phyloP scores from a whole-genome alignment of 2,329 filamentous ascomycete genomes.

The Calonectria pteridis region DNA sequence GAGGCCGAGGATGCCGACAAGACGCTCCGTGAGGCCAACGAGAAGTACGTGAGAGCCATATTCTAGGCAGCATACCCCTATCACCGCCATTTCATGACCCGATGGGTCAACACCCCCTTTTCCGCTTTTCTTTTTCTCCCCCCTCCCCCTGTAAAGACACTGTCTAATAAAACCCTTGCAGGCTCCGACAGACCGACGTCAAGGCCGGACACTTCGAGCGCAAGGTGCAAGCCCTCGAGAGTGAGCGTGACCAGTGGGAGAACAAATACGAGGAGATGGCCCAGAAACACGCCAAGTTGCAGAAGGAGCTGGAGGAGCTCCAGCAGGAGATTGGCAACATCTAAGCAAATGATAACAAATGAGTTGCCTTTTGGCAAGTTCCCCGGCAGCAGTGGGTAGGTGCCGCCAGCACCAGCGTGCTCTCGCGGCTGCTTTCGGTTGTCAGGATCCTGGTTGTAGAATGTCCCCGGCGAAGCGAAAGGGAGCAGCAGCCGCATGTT shows the following conservation, averaged over 20 bases:
- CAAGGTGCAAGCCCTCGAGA: conserved; percentile 97
- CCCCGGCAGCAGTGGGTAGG: conserved; percentile 29
- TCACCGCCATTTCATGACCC: conserved; percentile 40
- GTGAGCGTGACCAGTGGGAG: conserved; percentile 94
- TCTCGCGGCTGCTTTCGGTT: conserved; percentile 38
- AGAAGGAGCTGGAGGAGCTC: conserved; percentile 94
- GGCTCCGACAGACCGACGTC: conserved; percentile 98
- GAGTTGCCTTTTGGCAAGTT: conserved; percentile 37
- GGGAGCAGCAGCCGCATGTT: conserved; percentile 47
- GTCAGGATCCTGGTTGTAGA: conserved; percentile 38
- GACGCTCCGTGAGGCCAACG: conserved; percentile 95
- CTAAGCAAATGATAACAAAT: conserved; percentile 61
- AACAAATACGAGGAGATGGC: conserved; percentile 97
- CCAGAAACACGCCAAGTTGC: conserved; percentile 84
- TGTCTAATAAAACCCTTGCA: conserved; percentile 55
- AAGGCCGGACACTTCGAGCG: conserved; percentile 99
- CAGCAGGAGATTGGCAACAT: conserved; percentile 94
- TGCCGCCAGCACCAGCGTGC: conserved; percentile 27
- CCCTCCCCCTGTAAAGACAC: neutral
- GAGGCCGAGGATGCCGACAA: conserved; percentile 97
- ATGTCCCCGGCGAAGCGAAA: conserved; percentile 45
- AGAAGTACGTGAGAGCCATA: conserved; percentile 80
- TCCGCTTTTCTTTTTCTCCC: conserved; percentile 4
- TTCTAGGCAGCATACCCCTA: conserved; percentile 22
- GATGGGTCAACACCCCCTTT: conserved; percentile 15